Conservation (phyloP, 345 rosid genomes). For the Combretum micranthum region DNA sequence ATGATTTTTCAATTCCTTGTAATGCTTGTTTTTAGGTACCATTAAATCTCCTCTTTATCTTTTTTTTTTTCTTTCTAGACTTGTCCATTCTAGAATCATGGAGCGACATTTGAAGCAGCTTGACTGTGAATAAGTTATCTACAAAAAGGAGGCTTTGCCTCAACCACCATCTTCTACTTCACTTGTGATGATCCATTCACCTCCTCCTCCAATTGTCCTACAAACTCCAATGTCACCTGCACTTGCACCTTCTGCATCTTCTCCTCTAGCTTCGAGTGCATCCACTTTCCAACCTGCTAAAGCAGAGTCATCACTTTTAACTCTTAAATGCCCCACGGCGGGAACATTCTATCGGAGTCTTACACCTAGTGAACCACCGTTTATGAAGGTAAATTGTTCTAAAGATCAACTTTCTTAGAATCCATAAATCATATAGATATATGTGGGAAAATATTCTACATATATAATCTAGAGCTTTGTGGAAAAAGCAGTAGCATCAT, state of each 20-base stretch:
- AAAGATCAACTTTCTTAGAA: no score
- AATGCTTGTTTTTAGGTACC: neutral
- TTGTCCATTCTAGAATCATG: conserved; percentile 77
- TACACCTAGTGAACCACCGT: conserved; percentile 69
- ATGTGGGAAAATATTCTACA: no score
- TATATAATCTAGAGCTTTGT: no score
- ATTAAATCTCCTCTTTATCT: neutral
- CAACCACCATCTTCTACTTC: conserved; percentile 47
- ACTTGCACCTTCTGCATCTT: conserved; percentile 29
- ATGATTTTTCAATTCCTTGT: conserved; percentile 2
- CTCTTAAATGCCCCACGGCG: conserved; percentile 84
- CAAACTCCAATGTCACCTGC: conserved; percentile 34
- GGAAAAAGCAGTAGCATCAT: no score
- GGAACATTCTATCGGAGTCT: conserved; percentile 84
- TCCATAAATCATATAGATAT: no score
- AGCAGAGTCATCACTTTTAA: conserved; percentile 53
- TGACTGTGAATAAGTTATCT: conserved; percentile 65
- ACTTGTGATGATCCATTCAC: conserved; percentile 46
- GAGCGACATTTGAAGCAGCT: conserved; percentile 86
- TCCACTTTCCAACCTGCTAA: conserved; percentile 37
- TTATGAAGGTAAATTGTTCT: conserved; percentile 51
- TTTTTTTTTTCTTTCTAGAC: conserved; percentile 36
- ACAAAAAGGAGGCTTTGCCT: conserved; percentile 85
- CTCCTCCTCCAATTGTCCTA: conserved; percentile 28
- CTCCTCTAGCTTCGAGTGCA: conserved; percentile 30